Evolutionary conservation across 2,329 filamentous ascomycete genomes (phyloP).

Genomic region (Apiospora koreana): DNA sequence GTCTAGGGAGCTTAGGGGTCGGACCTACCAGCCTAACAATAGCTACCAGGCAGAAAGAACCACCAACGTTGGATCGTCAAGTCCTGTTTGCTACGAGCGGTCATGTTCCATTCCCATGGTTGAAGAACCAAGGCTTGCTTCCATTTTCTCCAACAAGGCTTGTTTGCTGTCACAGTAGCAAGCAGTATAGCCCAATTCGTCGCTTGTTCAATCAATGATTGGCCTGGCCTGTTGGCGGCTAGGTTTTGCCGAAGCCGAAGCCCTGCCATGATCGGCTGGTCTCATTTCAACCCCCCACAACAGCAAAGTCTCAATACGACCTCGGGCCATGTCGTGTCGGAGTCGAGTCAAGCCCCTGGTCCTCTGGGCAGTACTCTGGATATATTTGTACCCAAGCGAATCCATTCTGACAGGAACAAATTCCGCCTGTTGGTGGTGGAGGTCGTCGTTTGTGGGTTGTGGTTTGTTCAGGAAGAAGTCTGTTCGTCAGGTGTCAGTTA

Average conservation of each 20-base stretch:
- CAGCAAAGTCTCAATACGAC: background rate
- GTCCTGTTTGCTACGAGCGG: too few relatives aligned
- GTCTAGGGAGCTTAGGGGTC: too few relatives aligned
- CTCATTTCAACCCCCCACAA: constrained; percentile 2
- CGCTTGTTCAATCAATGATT: too few relatives aligned
- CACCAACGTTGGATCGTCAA: too few relatives aligned
- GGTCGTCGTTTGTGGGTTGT: background rate
- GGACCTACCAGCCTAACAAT: background rate
- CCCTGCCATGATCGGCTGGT: background rate
- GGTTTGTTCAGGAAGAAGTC: background rate
- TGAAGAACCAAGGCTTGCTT: too few relatives aligned
- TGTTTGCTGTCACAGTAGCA: too few relatives aligned
- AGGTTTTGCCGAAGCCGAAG: background rate
- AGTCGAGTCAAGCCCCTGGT: constrained; percentile 1
- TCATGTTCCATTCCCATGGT: too few relatives aligned
- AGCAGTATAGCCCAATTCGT: too few relatives aligned
- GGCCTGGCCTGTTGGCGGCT: background rate
- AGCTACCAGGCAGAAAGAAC: too few relatives aligned
- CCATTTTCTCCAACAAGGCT: too few relatives aligned
- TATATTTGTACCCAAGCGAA: background rate
- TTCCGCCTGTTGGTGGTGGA: background rate
- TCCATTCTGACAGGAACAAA: background rate
- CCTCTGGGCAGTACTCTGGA: background rate
- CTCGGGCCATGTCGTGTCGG: constrained; percentile 5
- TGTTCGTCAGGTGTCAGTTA: background rate